Evolutionary conservation across 208 protist genomes (phyloP).

Genomic region (Acanthamoeba castellanii): DNA sequence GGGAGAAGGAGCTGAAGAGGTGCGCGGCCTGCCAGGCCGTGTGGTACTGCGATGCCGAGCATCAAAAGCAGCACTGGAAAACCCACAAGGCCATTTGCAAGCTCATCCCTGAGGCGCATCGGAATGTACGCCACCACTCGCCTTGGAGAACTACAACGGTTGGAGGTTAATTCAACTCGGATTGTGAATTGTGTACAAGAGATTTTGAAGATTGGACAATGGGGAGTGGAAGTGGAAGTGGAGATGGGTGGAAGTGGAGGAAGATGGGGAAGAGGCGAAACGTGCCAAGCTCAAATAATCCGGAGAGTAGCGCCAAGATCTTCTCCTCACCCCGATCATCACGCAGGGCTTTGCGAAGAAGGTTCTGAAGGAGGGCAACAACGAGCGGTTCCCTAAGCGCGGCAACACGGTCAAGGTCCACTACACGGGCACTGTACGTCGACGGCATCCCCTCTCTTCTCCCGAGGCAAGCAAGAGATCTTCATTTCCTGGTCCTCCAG

Average conservation of each 20-base stretch:
- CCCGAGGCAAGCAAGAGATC: background rate
- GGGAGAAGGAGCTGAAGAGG: constrained; percentile 54
- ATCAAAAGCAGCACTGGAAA: constrained; percentile 69
- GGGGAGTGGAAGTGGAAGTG: background rate
- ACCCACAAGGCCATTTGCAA: constrained; percentile 68
- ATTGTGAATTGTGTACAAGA: background rate
- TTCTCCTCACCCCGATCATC: background rate
- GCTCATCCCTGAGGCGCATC: constrained; percentile 29
- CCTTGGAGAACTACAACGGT: background rate
- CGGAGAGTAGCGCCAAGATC: background rate
- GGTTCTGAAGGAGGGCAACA: constrained; percentile 52
- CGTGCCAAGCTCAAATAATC: background rate
- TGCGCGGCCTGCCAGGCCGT: constrained; percentile 50
- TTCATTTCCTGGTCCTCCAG: background rate
- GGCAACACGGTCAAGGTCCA: constrained; percentile 61
- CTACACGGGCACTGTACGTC: constrained; percentile 61
- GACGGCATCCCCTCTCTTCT: background rate
- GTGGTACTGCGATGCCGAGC: constrained; percentile 30
- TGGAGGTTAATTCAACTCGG: background rate
- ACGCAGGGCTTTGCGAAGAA: constrained; percentile 69
- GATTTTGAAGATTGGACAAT: background rate
- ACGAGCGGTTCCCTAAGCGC: constrained; percentile 25
- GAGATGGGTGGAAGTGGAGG: background rate
- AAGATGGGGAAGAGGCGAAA: too few relatives aligned
- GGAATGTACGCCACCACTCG: background rate